phyloP scores from a whole-genome alignment of 257 asterid species.

The Cordia subcordata region DNA sequence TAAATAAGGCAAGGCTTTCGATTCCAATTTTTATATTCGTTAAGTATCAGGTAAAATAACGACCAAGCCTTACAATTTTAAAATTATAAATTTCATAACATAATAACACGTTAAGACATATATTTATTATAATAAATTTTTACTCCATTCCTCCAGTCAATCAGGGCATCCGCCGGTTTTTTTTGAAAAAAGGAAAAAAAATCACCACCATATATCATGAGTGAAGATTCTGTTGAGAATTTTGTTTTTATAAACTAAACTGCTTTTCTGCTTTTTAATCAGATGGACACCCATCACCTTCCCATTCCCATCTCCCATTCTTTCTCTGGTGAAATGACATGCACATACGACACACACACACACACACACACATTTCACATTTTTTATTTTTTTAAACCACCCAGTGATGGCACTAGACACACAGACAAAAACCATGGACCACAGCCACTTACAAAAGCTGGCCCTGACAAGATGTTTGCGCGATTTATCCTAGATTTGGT shows the following conservation, averaged over 20 bases:
- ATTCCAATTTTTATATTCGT: too few relatives aligned
- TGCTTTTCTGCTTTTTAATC: slow-evolving; percentile 1
- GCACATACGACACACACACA: slow-evolving; percentile 19
- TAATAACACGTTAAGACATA: too few relatives aligned
- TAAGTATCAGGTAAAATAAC: too few relatives aligned
- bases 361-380: slow-evolving; percentile 33
- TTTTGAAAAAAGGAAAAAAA: too few relatives aligned
- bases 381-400: slow-evolving; percentile 22
- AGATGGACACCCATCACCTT: slow-evolving; percentile 52
- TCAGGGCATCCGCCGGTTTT: too few relatives aligned
- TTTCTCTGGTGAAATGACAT: slow-evolving; percentile 22
- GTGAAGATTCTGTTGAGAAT: too few relatives aligned
- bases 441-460: slow-evolving; percentile 27
- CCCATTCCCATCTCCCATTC: slow-evolving; percentile 41
- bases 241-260: not conserved
- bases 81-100: too few relatives aligned
- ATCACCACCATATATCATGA: too few relatives aligned
- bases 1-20: too few relatives aligned
- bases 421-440: slow-evolving; percentile 38
- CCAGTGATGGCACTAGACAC: slow-evolving; percentile 19
- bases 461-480: slow-evolving; percentile 4
- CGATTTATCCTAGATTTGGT: slow-evolving; percentile 14
- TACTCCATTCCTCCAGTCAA: too few relatives aligned
- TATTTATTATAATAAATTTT: too few relatives aligned
- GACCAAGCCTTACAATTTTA: too few relatives aligned